These are phyloP conservation scores for Schrenkiella parvula DNA, from an alignment of 345 rosid genomes.

Conservation along the genomic window DNA sequence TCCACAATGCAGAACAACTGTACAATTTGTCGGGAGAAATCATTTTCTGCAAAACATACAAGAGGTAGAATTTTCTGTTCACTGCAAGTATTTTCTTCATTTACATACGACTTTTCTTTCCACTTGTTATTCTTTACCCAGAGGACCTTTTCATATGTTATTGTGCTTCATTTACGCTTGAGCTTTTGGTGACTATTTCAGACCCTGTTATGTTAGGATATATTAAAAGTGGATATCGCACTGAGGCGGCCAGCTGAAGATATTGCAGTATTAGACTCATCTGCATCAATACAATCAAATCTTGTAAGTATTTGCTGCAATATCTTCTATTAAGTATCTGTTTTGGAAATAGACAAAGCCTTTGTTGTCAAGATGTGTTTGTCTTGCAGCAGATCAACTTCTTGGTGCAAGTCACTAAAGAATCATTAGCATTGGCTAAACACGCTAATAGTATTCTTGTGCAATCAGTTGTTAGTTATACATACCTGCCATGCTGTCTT, in stretches of 20 bases:
- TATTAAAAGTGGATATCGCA: constrained; percentile 60
- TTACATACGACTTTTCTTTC: not conserved
- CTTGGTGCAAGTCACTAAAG: not conserved
- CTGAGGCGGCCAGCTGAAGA: constrained; percentile 71
- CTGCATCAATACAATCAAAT: constrained; percentile 66
- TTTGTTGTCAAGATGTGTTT: not conserved
- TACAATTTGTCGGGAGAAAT: constrained; percentile 79
- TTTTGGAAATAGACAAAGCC: not conserved
- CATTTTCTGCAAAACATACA: constrained; percentile 71
- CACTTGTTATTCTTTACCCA: not conserved
- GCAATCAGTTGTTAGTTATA: not conserved
- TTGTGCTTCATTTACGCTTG: constrained; percentile 5
- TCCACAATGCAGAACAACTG: constrained; percentile 89
- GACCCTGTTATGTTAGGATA: constrained; percentile 47
- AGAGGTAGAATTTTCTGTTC: constrained; percentile 47
- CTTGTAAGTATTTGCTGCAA: constrained; percentile 49
- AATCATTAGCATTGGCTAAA: not conserved
- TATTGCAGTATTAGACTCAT: constrained; percentile 58
- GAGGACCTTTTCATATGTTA: not conserved
- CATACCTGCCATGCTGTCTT: not conserved
- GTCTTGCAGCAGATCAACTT: not conserved
- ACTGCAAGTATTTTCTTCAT: constrained; percentile 8
- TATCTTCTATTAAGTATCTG: not conserved
- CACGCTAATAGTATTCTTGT: not conserved
- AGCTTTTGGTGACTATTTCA: constrained; percentile 7